phyloP scores from a whole-genome alignment of 441 rosid species.

The Rhodomyrtus psidioides region DNA sequence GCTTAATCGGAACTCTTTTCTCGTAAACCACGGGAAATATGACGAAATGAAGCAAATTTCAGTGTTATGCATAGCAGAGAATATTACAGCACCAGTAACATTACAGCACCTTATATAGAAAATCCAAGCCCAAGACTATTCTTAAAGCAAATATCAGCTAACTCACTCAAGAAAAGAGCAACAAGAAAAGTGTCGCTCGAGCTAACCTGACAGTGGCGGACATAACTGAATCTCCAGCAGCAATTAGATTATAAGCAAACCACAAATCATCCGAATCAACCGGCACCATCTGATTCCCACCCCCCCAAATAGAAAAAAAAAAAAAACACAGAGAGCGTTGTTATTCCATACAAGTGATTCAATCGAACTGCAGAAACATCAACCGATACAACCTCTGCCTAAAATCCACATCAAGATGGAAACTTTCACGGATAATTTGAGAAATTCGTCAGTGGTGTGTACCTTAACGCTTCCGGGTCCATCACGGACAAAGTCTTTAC shows the following conservation, averaged over 20 bases:
- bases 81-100: background rate
- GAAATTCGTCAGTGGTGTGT: background rate
- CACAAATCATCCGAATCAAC: conserved; percentile 88
- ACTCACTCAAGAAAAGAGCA: background rate
- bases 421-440: background rate
- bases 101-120: background rate
- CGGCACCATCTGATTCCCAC: conserved; percentile 52
- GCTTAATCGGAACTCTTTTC: background rate
- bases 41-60: background rate
- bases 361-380: background rate
- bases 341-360: background rate
- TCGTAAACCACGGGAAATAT: background rate
- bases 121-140: background rate
- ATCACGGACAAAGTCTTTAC: conserved; percentile 35
- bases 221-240: conserved; percentile 73
- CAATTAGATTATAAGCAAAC: conserved; percentile 78
- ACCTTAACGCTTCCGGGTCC: conserved; percentile 96
- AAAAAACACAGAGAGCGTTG: background rate
- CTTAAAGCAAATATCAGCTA: background rate
- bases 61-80: background rate
- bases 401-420: background rate
- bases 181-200: background rate
- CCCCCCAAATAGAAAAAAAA: background rate
- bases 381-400: background rate
- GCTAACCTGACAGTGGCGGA: conserved; percentile 75